Conservation (phyloP, 1,284 basidiomycete species). For the Coniferiporia weirii region DNA sequence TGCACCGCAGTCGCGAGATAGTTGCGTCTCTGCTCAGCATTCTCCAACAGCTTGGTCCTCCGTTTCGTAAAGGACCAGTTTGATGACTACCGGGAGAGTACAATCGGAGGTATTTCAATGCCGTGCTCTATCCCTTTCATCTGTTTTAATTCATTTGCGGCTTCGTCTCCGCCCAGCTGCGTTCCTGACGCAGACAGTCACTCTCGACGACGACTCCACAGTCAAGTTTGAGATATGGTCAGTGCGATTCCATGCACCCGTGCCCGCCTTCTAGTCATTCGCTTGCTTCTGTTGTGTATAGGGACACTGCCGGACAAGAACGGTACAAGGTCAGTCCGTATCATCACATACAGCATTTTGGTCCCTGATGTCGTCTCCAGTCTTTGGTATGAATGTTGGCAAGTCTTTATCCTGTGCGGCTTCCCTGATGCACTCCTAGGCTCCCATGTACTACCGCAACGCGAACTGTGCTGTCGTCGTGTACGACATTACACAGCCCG, state of each 20-base stretch:
- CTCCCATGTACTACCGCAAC: conserved; percentile 91
- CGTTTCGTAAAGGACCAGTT: conserved; percentile 98
- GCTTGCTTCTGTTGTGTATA: conserved; percentile 26
- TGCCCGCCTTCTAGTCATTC: background rate
- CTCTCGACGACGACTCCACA: conserved; percentile 81
- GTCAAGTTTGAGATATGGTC: conserved; percentile 99
- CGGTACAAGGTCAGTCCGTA: conserved; percentile 71
- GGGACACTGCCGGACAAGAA: conserved; percentile 92
- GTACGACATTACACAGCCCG: conserved; percentile 82
- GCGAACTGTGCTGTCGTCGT: conserved; percentile 86
- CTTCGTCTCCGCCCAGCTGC: conserved; percentile 54
- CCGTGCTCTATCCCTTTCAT: conserved; percentile 14
- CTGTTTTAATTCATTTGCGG: conserved; percentile 19
- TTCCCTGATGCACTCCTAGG: conserved; percentile 39
- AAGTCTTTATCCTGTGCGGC: conserved; percentile 9
- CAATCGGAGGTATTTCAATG: conserved; percentile 65
- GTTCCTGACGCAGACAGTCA: conserved; percentile 94
- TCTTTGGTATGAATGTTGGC: conserved; percentile 25
- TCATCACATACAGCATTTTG: conserved; percentile 10
- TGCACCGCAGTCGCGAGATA: conserved; percentile 16
- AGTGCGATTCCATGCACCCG: conserved; percentile 26
- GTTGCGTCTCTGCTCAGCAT: conserved; percentile 9
- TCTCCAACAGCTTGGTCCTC: conserved; percentile 69
- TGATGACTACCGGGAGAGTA: conserved; percentile 93
- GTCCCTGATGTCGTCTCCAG: conserved; percentile 18